These are phyloP conservation scores for Rhynchosporium secalis DNA, from an alignment of 2,329 filamentous ascomycete species.

Conservation along the genomic window DNA sequence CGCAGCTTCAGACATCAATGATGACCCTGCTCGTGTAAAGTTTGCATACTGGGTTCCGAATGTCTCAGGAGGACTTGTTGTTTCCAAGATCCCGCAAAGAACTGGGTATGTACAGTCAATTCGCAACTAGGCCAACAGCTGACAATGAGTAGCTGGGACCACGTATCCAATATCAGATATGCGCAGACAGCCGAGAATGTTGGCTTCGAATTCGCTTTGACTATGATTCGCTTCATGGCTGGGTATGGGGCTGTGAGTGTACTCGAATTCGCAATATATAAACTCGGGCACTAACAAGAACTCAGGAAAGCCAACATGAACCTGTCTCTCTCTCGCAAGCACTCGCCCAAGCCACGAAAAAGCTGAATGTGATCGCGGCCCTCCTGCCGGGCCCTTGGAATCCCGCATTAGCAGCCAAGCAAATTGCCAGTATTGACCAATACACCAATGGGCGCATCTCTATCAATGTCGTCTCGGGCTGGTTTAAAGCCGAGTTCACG, in stretches of 20 bases:
- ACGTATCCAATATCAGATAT: constrained; percentile 50
- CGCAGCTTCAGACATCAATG: constrained; percentile 43
- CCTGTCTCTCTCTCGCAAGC: constrained; percentile 54
- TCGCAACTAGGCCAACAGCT: background rate
- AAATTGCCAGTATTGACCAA: constrained; percentile 54
- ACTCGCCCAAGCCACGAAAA: constrained; percentile 48
- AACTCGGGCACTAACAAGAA: background rate
- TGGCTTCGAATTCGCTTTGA: constrained; percentile 53
- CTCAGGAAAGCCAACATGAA: constrained; percentile 49
- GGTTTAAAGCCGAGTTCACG: constrained; percentile 55
- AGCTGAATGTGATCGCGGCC: constrained; percentile 52
- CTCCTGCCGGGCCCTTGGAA: constrained; percentile 53
- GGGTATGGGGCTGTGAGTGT: constrained; percentile 46
- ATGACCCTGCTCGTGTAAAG: constrained; percentile 46
- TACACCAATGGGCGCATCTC: constrained; percentile 52
- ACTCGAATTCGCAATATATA: background rate
- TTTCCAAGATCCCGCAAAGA: constrained; percentile 52
- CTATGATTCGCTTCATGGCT: constrained; percentile 54
- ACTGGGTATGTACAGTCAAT: constrained; percentile 36
- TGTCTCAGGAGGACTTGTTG: constrained; percentile 53
- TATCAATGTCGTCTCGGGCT: constrained; percentile 54
- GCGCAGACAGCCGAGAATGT: constrained; percentile 49
- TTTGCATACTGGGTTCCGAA: constrained; percentile 57
- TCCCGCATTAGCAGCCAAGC: constrained; percentile 53
- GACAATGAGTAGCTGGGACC: constrained; percentile 44